Base-by-base conservation (phyloP, 148 eudicot species). In the Rhododendron williamsianum region DNA sequence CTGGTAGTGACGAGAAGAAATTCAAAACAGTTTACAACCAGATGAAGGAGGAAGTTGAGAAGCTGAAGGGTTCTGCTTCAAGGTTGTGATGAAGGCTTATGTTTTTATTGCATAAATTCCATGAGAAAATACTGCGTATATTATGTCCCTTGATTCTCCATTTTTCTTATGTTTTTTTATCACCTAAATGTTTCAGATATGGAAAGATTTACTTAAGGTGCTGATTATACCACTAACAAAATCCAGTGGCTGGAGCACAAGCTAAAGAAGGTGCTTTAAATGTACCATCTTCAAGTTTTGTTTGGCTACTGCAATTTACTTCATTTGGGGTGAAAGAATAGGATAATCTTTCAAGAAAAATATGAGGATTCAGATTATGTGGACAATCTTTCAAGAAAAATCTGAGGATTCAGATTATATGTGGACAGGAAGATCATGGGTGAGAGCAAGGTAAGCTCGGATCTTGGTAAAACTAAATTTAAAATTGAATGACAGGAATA, bases 181-280 rank as follows among this genome's bases (percentile, higher is more conserved):
- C 4, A 3, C 56, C 33, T 83, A 72, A 49, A 21, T 16, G 35
- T 69, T 69, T 25, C 83, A 97, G 99, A 89, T 92, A 94, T 83
- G 99, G 98, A 36, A 95, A 97, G 91, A 91, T 97, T 83, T 97
- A 97, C 85, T 76, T 90, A 94, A 87, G 98, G 98, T 85, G 88
- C 94, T 86, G 99, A 97, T 87, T 95, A 33, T 87, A 92, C 98
- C 60, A 94, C 87, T 85, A 97, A 92, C 46, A 98, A 97, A 91
- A 90, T 92, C 83, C 91, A 89, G 84, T 92, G 98, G 58, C 88
- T 97, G 65, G 98, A 94, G 46, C 98, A 98, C 84, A 92, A 95
- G 83, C 95, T 97, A 82, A 86, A 92, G 83, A 97, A 95, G 99
- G 99, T 97, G 35, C 35, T 46, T 46, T 8, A 46, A 46, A 46